Evolutionary conservation across 2,329 filamentous ascomycete genomes (phyloP), one percentile per base, ranked within the genome.

Genomic region (Pseudonectria buxi): DNA sequence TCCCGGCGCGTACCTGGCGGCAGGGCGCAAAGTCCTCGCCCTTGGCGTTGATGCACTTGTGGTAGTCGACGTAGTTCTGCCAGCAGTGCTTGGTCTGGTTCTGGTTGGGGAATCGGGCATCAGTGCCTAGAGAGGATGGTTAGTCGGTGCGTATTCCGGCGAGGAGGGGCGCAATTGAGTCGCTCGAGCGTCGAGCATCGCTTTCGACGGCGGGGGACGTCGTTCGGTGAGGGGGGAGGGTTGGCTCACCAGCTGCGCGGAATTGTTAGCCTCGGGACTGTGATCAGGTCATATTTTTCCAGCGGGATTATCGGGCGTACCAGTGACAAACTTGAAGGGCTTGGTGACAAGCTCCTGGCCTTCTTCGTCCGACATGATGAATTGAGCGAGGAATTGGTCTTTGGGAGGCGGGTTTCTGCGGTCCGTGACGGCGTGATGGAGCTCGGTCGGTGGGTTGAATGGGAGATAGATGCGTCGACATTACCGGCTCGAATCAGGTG

Each of bases 1-100:
- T 30, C 30, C 10, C 15, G 18, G 24, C 15, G 32, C 37, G 29
- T 81, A 95, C 89, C 83, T 95, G 89, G 61, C 82, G 83, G 84
- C 90, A 96, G 50, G 90, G 90, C 56, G 86, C 83, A 68, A 96
- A 96, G 63, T 95, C 89, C 76, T 96, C 90, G 69, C 90, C 90
- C 80, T 96, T 96, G 71, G 89, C 90, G 63, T 83, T 74, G 69
- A 95, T 88, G 76, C 92, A 98, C 80, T 98, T 98, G 82, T 98
- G 86, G 78, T 98, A 96, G 71, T 98, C 92, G 74, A 98, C 92
- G 72, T 98, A 98, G 80, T 98, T 98, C 69, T 98, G 94, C 92
- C 92, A 98, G 86, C 92, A 98, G 81, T 98, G 89, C 84, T 95
- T 95, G 71, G 89, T 84, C 74, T 92, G 86, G 76, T 98, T 98